A percentile compares a stretch with the other conserved stretches of the same genome.
These are phyloP conservation scores for Apiospora marii DNA, from an alignment of 2,329 filamentous ascomycete species.

Conservation along the genomic window DNA sequence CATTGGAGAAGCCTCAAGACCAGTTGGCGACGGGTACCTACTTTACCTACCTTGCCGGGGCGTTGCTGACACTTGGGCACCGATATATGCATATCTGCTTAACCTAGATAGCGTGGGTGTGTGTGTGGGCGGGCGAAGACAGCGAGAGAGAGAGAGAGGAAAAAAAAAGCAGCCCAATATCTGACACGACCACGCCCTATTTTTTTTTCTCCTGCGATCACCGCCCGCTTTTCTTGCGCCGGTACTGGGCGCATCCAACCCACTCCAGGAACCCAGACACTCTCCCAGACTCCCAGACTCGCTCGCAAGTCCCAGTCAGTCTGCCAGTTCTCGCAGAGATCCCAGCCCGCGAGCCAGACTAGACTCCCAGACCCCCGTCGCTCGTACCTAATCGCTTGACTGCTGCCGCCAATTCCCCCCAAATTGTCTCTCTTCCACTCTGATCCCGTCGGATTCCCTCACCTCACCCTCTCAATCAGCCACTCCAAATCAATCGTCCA, in stretches of 20 bases:
- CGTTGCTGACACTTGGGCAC: background rate
- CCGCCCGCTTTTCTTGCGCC: conserved; percentile 16
- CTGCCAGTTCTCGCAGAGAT: background rate
- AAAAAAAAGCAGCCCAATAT: conserved; percentile 17
- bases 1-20: background rate
- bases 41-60: background rate
- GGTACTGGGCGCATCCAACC: conserved; percentile 9
- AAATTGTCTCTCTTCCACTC: background rate
- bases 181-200: conserved; percentile 16
- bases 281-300: background rate
- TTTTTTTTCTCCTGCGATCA: conserved; percentile 19
- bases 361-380: background rate
- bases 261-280: conserved; percentile 11
- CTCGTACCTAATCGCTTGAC: conserved; percentile 6
- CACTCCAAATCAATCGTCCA: background rate
- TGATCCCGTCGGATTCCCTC: conserved; percentile 7
- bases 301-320: background rate
- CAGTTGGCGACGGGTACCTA: conserved; percentile 2
- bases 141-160: background rate
- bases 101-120: background rate
- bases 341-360: background rate
- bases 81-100: background rate
- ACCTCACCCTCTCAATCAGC: background rate
- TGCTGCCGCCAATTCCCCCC: conserved; percentile 12
- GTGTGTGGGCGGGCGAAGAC: background rate